Conservation (phyloP, 108 stramenopile species). For the Fragilaria crotonensis region DNA sequence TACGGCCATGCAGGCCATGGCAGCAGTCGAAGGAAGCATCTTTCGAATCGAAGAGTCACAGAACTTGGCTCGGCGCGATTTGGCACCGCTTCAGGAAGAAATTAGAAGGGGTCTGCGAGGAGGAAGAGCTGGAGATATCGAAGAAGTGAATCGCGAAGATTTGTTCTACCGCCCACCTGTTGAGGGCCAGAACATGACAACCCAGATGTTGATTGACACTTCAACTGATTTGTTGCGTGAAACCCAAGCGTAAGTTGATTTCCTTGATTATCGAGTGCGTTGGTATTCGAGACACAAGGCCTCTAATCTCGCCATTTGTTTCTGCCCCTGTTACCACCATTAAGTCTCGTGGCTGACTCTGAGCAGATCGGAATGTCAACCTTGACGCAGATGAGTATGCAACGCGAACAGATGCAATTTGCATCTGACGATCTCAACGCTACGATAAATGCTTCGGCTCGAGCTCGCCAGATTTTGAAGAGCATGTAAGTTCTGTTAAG, state of each 20-base stretch:
- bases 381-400: constrained; percentile 55
- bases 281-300: not conserved
- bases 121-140: not conserved
- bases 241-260: constrained; percentile 43
- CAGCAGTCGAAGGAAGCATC: constrained; percentile 65
- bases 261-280: not conserved
- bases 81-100: constrained; percentile 56
- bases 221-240: constrained; percentile 70
- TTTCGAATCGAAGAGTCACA: constrained; percentile 53
- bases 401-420: constrained; percentile 71
- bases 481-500: constrained; percentile 25
- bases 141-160: constrained; percentile 14
- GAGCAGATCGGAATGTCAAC: constrained; percentile 64
- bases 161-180: constrained; percentile 37
- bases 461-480: constrained; percentile 55
- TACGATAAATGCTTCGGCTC: constrained; percentile 33
- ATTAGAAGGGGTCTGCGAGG: constrained; percentile 14
- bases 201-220: constrained; percentile 38
- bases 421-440: constrained; percentile 33
- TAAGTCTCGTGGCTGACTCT: constrained; percentile 48
- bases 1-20: constrained; percentile 68
- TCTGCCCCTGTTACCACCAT: not conserved
- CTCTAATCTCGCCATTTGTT: not conserved
- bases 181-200: constrained; percentile 10
- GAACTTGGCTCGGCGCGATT: constrained; percentile 50